phyloP scores from a whole-genome alignment of 352 stramenopile species.

The Globisporangium nunn region DNA sequence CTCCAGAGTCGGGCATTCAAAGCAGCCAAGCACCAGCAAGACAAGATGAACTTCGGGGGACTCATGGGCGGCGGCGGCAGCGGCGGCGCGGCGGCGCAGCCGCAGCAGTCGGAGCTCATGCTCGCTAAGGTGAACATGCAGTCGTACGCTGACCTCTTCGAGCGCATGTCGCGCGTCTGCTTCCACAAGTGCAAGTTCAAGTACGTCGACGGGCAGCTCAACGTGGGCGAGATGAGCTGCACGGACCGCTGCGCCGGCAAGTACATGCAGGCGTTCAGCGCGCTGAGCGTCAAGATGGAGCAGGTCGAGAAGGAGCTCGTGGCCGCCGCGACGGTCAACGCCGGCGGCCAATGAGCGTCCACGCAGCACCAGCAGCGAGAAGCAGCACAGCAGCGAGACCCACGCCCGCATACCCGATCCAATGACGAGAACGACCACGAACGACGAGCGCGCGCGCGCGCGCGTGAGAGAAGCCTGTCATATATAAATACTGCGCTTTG shows the following conservation, averaged over 20 bases:
- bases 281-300: conserved; percentile 92
- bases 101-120: conserved; percentile 77
- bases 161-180: conserved; percentile 87
- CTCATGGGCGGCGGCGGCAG: conserved; percentile 50
- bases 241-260: conserved; percentile 96
- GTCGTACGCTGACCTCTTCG: conserved; percentile 88
- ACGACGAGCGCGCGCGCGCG: neutral
- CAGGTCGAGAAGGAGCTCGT: conserved; percentile 93
- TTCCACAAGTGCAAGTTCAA: conserved; percentile 95
- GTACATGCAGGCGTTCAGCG: conserved; percentile 96
- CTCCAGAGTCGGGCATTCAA: neutral
- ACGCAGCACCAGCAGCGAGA: neutral
- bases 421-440: neutral
- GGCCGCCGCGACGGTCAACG: conserved; percentile 48
- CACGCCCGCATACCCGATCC: too few species aligned
- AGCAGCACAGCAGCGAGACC: neutral
- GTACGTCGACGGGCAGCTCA: conserved; percentile 95
- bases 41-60: conserved; percentile 71
- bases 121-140: conserved; percentile 90
- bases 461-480: conserved; percentile 6
- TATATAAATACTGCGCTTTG: conserved; percentile 53
- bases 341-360: conserved; percentile 28
- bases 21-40: neutral
- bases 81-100: conserved; percentile 29
- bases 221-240: conserved; percentile 97